Evolutionary conservation across 768 basidiomycete species (phyloP).

Genomic region (Termitomyces sp.): DNA sequence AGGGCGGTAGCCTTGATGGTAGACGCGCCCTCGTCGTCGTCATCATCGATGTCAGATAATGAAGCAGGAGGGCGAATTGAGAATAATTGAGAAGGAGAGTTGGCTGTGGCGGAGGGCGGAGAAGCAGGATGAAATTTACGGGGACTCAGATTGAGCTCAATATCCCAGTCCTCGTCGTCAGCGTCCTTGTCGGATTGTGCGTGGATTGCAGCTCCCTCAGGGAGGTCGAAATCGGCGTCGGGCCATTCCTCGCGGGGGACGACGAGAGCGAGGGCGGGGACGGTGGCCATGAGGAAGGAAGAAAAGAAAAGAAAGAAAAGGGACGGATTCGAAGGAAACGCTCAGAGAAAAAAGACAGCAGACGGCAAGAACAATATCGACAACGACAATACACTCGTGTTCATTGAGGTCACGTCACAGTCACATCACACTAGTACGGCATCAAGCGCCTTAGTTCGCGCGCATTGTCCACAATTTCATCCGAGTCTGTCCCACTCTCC

Average conservation of each 20-base stretch:
- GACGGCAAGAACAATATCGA: not conserved
- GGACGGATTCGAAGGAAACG: not conserved
- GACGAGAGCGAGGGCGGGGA: slow-evolving; percentile 54
- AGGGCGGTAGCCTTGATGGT: slow-evolving; percentile 74
- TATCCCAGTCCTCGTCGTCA: slow-evolving; percentile 76
- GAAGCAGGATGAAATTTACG: slow-evolving; percentile 40
- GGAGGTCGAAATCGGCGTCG: slow-evolving; percentile 84
- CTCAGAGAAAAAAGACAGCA: not conserved
- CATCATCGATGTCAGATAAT: slow-evolving; percentile 46
- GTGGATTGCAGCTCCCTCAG: slow-evolving; percentile 68
- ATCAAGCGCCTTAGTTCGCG: slow-evolving; percentile 55
- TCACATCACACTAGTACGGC: slow-evolving; percentile 47
- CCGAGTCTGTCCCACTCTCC: slow-evolving; percentile 31
- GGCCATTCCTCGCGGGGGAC: slow-evolving; percentile 75
- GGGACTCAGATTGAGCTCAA: slow-evolving; percentile 68
- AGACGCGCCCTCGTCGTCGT: slow-evolving; percentile 78
- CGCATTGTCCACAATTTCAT: slow-evolving; percentile 62
- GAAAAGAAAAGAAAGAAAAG: slow-evolving; percentile 11
- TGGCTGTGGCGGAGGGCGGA: slow-evolving; percentile 35
- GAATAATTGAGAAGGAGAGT: slow-evolving; percentile 38
- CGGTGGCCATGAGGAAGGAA: slow-evolving; percentile 45
- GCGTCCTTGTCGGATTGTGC: slow-evolving; percentile 63
- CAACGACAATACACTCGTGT: slow-evolving; percentile 26
- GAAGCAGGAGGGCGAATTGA: slow-evolving; percentile 66
- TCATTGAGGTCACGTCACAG: slow-evolving; percentile 22